These are phyloP conservation scores for Aspergillus leporis DNA, from an alignment of 495 filamentous ascomycete species.

Conservation along the genomic window DNA sequence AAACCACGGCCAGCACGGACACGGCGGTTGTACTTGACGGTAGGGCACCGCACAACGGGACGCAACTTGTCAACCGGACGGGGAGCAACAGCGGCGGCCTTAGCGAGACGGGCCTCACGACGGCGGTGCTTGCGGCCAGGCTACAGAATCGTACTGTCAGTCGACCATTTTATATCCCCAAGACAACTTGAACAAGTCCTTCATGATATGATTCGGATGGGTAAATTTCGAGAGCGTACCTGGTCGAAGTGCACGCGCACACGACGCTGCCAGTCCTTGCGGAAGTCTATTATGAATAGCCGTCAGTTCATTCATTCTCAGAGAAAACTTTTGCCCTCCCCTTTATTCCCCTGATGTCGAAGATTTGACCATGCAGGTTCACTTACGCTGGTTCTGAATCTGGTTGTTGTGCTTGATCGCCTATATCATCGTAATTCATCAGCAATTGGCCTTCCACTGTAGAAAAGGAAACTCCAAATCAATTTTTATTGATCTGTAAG, in stretches of 20 bases:
- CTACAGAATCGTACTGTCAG: slow-evolving; percentile 52
- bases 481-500: slow-evolving; percentile 7
- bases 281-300: slow-evolving; percentile 73
- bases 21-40: slow-evolving; percentile 97
- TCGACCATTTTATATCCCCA: slow-evolving; percentile 17
- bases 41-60: slow-evolving; percentile 92
- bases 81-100: slow-evolving; percentile 92
- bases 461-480: slow-evolving; percentile 3
- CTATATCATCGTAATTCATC: slow-evolving; percentile 48
- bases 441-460: slow-evolving; percentile 16
- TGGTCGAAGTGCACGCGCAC: slow-evolving; percentile 99
- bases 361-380: slow-evolving; percentile 18
- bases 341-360: slow-evolving; percentile 15
- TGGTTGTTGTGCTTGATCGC: slow-evolving; percentile 99
- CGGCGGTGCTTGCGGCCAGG: slow-evolving; percentile 91
- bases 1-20: slow-evolving; percentile 96
- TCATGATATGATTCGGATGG: slow-evolving; percentile 21
- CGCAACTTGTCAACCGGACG: slow-evolving; percentile 96
- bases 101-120: slow-evolving; percentile 82
- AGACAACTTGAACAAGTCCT: slow-evolving; percentile 8
- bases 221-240: slow-evolving; percentile 59
- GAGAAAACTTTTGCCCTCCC: slow-evolving; percentile 15
- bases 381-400: slow-evolving; percentile 94
- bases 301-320: slow-evolving; percentile 29
- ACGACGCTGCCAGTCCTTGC: slow-evolving; percentile 99